Evolutionary conservation across 1,139 yeast genomes (phyloP), one percentile per base, ranked within the genome.

Genomic region (Magnusiomyces sp.): DNA sequence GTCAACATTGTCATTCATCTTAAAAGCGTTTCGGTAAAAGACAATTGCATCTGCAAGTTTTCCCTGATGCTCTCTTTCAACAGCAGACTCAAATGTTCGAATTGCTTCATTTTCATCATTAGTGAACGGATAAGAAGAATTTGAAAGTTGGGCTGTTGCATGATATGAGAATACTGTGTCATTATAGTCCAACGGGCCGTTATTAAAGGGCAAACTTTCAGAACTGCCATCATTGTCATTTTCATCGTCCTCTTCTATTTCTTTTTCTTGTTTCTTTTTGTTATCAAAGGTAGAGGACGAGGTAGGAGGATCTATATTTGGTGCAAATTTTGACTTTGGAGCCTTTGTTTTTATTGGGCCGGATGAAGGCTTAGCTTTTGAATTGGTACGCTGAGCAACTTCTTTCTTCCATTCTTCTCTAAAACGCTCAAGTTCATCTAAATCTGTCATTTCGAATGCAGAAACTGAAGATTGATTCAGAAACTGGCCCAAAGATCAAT

Each of bases 21-120:
- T 80, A 63, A 81, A 77, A 0, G 96, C 95, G 55, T 74, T 74
- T 52, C 95, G 71, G 67, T 89, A 89, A 55, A 70, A 74, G 42
- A 72, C 76, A 37, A 87, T 80, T 0, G 97, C 96, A 60, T 88
- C 96, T 3, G 86, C 74, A 77, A 89, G 74, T 53, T 79, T 71
- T 0, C 96, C 96, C 48, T 73, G 76, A 29, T 77, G 70, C 65
- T 89, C 97, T 59, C 80, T 81, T 49, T 76, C 80, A 0, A 82
- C 78, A 1, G 90, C 97, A 49, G 71, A 67, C 58, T 84, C 90
- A 69, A 85, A 88, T 29, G 76, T 65, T 29, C 70, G 69, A 43
- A 87, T 66, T 1, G 95, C 95, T 32, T 41, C 47, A n/a, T 11
- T 20, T 17, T 39, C 41, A 7, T 5, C 19, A 1, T 23, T 27